Conservation (phyloP, 768 basidiomycete species). For the Boletus rufocinnamomeus region DNA sequence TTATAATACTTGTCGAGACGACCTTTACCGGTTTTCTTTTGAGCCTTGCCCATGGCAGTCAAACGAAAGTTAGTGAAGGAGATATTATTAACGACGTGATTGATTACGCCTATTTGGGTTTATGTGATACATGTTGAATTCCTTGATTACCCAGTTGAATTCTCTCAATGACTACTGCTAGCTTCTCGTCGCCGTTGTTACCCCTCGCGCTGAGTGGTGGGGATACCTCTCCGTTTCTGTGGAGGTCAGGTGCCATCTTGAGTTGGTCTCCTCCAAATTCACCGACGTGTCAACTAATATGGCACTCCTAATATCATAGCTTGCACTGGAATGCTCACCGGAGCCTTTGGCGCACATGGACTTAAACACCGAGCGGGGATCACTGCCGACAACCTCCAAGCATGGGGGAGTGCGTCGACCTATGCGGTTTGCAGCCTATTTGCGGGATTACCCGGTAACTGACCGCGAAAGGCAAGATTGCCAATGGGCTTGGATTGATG, state of each 20-base stretch:
- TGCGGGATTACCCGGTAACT: constrained; percentile 8
- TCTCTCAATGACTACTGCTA: constrained; percentile 22
- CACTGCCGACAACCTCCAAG: constrained; percentile 52
- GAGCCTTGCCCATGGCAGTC: constrained; percentile 64
- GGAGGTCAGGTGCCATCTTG: constrained; percentile 46
- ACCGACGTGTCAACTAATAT: background rate
- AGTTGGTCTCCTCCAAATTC: constrained; percentile 31
- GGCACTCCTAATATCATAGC: constrained; percentile 28
- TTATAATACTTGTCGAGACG: constrained; percentile 98
- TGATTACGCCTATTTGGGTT: constrained; percentile 22
- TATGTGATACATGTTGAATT: background rate
- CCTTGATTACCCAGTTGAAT: background rate
- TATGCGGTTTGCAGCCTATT: constrained; percentile 54
- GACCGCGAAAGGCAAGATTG: constrained; percentile 45
- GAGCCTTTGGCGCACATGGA: constrained; percentile 71
- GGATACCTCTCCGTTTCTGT: constrained; percentile 33
- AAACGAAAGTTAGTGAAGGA: background rate
- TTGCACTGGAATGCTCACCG: constrained; percentile 54
- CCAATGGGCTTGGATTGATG: constrained; percentile 68
- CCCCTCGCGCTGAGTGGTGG: constrained; percentile 10
- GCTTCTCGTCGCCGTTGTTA: constrained; percentile 35
- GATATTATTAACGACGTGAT: background rate
- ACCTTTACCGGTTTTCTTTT: constrained; percentile 96
- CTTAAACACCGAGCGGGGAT: constrained; percentile 50
- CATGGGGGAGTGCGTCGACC: constrained; percentile 63